phyloP scores from a whole-genome alignment of 2,329 filamentous ascomycete species.

The Xylariaceae sp. region DNA sequence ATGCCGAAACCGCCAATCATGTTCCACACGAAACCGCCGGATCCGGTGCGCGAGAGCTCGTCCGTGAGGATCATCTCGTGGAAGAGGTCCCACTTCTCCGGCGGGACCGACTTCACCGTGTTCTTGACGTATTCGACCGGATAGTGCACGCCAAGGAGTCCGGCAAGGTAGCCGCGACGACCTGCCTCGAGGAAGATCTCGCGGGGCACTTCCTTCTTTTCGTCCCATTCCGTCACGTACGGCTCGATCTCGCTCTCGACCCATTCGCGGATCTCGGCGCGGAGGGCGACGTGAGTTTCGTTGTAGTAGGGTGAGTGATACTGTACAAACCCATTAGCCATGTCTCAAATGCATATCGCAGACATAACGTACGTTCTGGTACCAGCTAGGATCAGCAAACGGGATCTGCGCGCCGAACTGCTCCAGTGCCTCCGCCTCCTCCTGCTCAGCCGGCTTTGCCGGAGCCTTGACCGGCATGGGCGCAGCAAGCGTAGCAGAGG shows the following conservation, averaged over 20 bases:
- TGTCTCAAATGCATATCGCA: neutral
- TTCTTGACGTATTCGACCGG: constrained; percentile 68
- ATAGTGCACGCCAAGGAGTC: constrained; percentile 79
- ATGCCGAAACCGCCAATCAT: constrained; percentile 95
- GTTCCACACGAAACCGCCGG: constrained; percentile 95
- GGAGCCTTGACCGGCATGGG: constrained; percentile 33
- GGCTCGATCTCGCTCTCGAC: constrained; percentile 85
- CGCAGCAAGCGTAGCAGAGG: constrained; percentile 46
- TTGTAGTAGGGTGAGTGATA: constrained; percentile 98
- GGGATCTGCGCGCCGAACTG: constrained; percentile 82
- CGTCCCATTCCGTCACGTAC: constrained; percentile 92
- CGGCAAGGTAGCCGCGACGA: constrained; percentile 85
- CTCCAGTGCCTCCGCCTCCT: constrained; percentile 70
- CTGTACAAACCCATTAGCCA: constrained; percentile 39
- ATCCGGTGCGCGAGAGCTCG: constrained; percentile 82
- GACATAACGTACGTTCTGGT: constrained; percentile 66
- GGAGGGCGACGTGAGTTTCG: constrained; percentile 84
- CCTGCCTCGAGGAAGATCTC: constrained; percentile 95
- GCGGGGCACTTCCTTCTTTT: constrained; percentile 82
- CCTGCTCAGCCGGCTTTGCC: constrained; percentile 33
- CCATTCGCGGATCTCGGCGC: constrained; percentile 88
- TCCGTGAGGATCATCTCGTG: constrained; percentile 95
- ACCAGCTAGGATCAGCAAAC: constrained; percentile 90
- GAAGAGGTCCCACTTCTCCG: constrained; percentile 96
- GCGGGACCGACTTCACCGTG: constrained; percentile 68